These are phyloP conservation scores for Sphaerulina vaccinii DNA, from an alignment of 2,329 filamentous ascomycete genomes.

Conservation along the genomic window DNA sequence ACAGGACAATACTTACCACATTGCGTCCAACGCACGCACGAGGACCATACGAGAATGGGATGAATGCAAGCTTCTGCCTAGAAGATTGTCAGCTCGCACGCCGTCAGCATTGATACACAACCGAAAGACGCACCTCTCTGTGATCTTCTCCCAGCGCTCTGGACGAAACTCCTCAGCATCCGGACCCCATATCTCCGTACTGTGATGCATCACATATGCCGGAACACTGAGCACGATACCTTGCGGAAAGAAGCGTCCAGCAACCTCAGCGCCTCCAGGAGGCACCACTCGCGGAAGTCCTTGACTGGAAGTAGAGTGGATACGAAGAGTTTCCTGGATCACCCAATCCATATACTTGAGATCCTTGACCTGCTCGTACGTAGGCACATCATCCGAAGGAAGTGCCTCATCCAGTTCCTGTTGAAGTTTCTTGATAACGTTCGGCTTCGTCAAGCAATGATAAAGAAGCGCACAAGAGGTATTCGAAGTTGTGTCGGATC, in stretches of 20 bases:
- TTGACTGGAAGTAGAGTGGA: constrained; percentile 82
- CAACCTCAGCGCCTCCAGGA: constrained; percentile 62
- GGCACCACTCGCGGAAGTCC: constrained; percentile 78
- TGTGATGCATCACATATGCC: constrained; percentile 44
- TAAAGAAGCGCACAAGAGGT: constrained; percentile 81
- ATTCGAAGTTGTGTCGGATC: constrained; percentile 74
- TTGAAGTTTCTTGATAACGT: constrained; percentile 70
- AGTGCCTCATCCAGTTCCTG: constrained; percentile 72
- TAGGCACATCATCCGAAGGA: constrained; percentile 62
- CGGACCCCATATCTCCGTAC: constrained; percentile 42
- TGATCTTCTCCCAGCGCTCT: constrained; percentile 43
- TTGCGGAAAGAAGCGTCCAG: constrained; percentile 65
- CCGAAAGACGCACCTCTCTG: constrained; percentile 28
- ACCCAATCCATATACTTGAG: constrained; percentile 73
- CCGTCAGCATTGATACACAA: neutral
- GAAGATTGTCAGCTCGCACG: neutral
- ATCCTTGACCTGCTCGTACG: constrained; percentile 69
- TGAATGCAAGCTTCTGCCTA: constrained; percentile 42
- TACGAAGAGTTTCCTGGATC: constrained; percentile 80
- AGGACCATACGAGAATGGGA: constrained; percentile 45
- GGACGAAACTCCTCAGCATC: constrained; percentile 43
- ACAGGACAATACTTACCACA: constrained; percentile 28
- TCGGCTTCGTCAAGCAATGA: constrained; percentile 67
- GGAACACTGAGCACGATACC: constrained; percentile 43
- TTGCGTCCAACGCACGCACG: constrained; percentile 46